These are phyloP conservation scores for Pezicula radicicola DNA, from an alignment of 2,329 filamentous ascomycete genomes.

Conservation along the genomic window DNA sequence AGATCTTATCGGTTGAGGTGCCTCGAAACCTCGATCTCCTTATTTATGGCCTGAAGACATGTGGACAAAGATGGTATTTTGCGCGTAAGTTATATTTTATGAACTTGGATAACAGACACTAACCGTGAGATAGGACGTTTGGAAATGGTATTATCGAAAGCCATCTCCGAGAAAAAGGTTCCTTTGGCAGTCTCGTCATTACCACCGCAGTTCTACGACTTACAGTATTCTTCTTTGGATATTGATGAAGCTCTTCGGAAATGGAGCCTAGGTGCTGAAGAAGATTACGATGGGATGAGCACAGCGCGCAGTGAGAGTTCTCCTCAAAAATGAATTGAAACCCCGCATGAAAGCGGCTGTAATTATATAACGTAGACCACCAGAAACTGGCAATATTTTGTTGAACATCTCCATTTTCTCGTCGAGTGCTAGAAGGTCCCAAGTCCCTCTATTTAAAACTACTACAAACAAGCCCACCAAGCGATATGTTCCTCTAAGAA, in stretches of 20 bases:
- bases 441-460: too few species aligned
- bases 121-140: neutral
- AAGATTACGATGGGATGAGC: neutral
- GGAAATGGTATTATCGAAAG: constrained; percentile 9
- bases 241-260: constrained; percentile 10
- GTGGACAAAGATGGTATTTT: constrained; percentile 16
- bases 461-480: too few species aligned
- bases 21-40: constrained; percentile 11
- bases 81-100: constrained; percentile 2
- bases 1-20: constrained; percentile 11
- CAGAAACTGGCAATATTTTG: too few species aligned
- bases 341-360: too few species aligned
- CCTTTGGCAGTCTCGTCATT: constrained; percentile 5
- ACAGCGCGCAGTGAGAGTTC: neutral
- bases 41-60: constrained; percentile 13
- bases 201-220: constrained; percentile 12
- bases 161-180: constrained; percentile 10
- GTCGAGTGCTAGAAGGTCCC: too few species aligned
- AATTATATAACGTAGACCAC: too few species aligned
- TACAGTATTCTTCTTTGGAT: constrained; percentile 12
- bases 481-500: neutral
- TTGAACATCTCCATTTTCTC: too few species aligned
- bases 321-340: neutral
- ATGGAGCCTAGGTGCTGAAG: neutral
- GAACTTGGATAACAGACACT: too few species aligned